A percentile compares a stretch with the other conserved stretches of the same genome.
phyloP scores from a whole-genome alignment of 495 filamentous ascomycete species.

The Hypoxylon subgilvum region DNA sequence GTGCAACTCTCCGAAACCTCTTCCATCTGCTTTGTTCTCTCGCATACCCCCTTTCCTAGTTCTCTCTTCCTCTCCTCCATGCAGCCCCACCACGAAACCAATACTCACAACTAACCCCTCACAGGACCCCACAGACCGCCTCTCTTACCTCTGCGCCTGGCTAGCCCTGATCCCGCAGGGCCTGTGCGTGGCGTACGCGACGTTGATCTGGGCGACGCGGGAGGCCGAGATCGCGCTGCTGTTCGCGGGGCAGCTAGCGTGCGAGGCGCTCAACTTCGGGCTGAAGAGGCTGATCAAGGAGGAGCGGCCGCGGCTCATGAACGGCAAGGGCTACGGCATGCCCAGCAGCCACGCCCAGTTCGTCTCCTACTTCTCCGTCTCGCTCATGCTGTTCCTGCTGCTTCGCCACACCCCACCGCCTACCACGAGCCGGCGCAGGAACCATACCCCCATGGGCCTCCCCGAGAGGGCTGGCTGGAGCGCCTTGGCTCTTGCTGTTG shows the following conservation, averaged over 20 bases:
- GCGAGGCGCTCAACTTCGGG: conserved; percentile 90
- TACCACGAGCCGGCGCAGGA: conserved; percentile 28
- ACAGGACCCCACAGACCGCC: conserved; percentile 84
- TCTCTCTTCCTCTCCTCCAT: not conserved
- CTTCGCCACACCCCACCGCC: conserved; percentile 69
- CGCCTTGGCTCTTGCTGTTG: conserved; percentile 60
- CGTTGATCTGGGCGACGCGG: conserved; percentile 85
- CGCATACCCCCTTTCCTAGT: not conserved
- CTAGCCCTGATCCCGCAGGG: conserved; percentile 92
- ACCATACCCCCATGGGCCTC: conserved; percentile 61
- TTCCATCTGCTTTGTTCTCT: not conserved
- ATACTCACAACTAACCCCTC: not conserved
- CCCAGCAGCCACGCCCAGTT: conserved; percentile 98
- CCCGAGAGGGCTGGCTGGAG: conserved; percentile 64
- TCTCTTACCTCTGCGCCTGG: conserved; percentile 89
- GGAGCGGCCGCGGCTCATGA: conserved; percentile 78
- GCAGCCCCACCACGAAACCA: not conserved
- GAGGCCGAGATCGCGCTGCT: conserved; percentile 90
- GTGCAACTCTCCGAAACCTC: not conserved
- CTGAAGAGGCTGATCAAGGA: conserved; percentile 92
- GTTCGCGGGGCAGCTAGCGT: conserved; percentile 89
- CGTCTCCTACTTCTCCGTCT: conserved; percentile 84
- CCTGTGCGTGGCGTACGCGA: conserved; percentile 85
- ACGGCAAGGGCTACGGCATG: conserved; percentile 98
- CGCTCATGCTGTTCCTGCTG: conserved; percentile 79